Evolutionary conservation across 2,329 filamentous ascomycete genomes (phyloP).

Genomic region (Sporothrix mexicana): DNA sequence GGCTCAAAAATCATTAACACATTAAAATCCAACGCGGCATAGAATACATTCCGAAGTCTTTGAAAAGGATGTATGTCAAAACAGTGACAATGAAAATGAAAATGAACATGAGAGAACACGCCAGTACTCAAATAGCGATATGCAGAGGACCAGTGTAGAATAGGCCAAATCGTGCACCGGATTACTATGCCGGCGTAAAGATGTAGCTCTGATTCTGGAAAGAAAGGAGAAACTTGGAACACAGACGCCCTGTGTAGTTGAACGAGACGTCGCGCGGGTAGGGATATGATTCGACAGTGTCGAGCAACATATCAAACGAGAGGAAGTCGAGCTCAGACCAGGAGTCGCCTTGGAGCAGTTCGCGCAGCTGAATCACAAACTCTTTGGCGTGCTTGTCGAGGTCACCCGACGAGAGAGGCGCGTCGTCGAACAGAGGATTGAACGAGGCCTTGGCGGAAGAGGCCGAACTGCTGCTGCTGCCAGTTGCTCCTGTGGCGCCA

Average conservation of each 20-base stretch:
- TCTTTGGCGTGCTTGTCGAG: constrained; percentile 54
- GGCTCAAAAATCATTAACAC: background rate
- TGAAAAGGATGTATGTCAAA: background rate
- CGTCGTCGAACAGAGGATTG: constrained; percentile 59
- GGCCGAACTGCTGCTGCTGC: background rate
- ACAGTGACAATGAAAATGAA: background rate
- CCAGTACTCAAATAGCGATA: background rate
- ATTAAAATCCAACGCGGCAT: background rate
- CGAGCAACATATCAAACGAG: constrained; percentile 13
- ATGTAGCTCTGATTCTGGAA: constrained; percentile 46
- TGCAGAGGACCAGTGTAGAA: too few species aligned
- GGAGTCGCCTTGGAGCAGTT: constrained; percentile 49
- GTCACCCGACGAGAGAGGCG: constrained; percentile 51
- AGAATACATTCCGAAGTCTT: background rate
- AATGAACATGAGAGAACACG: background rate
- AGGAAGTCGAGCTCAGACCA: constrained; percentile 42
- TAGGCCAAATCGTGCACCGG: background rate
- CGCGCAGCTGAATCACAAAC: constrained; percentile 54
- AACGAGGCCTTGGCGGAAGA: constrained; percentile 48
- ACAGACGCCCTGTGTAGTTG: constrained; percentile 59
- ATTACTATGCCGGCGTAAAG: constrained; percentile 27
- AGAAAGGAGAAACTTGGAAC: constrained; percentile 61
- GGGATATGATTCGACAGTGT: constrained; percentile 19
- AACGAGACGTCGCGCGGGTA: constrained; percentile 50
- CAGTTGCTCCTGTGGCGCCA: background rate